Percentiles rank a stretch among this genome's conserved stretches.
Conservation (phyloP, 1,284 basidiomycete species). For the Boletus smithii region DNA sequence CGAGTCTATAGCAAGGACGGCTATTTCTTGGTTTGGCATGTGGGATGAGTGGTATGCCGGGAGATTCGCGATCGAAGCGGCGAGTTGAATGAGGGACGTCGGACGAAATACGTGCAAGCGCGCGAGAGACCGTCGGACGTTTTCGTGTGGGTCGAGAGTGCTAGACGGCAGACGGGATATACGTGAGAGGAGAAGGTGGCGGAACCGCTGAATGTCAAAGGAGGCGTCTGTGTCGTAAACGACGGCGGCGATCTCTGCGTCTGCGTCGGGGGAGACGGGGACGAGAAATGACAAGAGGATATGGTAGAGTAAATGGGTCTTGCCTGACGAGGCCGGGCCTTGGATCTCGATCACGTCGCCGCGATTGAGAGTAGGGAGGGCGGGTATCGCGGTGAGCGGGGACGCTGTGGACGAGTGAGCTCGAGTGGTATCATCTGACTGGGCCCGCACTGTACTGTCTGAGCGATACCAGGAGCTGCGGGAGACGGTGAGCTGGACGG, state of each 20-base stretch:
- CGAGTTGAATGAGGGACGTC: conserved; percentile 62
- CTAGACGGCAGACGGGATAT: conserved; percentile 27
- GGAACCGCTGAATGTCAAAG: conserved; percentile 57
- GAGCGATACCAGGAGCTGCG: conserved; percentile 23
- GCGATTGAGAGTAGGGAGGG: conserved; percentile 25
- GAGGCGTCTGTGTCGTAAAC: conserved; percentile 66
- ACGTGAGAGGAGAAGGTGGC: conserved; percentile 45
- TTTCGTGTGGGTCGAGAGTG: conserved; percentile 23
- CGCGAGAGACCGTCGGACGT: conserved; percentile 45
- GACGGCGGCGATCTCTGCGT: conserved; percentile 53
- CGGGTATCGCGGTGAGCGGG: conserved; percentile 31
- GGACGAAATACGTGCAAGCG: conserved; percentile 67
- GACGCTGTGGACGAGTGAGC: conserved; percentile 15
- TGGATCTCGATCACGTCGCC: conserved; percentile 68
- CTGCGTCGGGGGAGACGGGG: conserved; percentile 38
- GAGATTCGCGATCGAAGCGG: conserved; percentile 59
- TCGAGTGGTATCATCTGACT: not conserved
- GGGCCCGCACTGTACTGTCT: conserved; percentile 17
- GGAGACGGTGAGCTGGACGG: conserved; percentile 15
- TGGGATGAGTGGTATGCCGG: conserved; percentile 49
- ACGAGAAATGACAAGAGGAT: conserved; percentile 60
- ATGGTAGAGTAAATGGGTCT: conserved; percentile 69
- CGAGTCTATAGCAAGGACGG: conserved; percentile 68
- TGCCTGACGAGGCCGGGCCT: conserved; percentile 68
- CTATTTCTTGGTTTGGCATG: conserved; percentile 52